phyloP scores from a whole-genome alignment of 495 filamentous ascomycete genomes.

The Talaromyces proteolyticus region DNA sequence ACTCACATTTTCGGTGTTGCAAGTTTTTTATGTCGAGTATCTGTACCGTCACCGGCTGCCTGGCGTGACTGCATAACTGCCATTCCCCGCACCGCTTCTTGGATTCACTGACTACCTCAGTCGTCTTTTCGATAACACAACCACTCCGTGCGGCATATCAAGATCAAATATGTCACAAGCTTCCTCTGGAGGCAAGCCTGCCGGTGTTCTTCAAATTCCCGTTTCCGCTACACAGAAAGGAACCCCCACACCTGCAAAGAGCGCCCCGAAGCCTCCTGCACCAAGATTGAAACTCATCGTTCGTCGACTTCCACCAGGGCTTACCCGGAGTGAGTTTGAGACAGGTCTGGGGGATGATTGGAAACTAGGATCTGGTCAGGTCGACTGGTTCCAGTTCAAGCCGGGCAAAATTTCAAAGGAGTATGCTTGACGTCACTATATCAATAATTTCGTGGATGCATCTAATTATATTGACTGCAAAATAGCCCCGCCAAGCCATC shows the following conservation, averaged over 20 bases:
- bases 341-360: conserved; percentile 73
- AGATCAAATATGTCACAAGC: conserved; percentile 27
- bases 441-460: conserved; percentile 3
- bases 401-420: conserved; percentile 84
- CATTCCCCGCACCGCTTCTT: conserved; percentile 1
- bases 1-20: background rate
- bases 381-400: conserved; percentile 76
- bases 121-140: too few relatives aligned
- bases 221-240: conserved; percentile 54
- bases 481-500: conserved; percentile 79
- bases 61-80: background rate
- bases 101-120: background rate
- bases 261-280: conserved; percentile 48
- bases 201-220: conserved; percentile 56
- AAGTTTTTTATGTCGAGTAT: too few relatives aligned
- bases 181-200: conserved; percentile 34
- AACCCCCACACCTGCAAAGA: conserved; percentile 26
- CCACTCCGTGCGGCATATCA: too few relatives aligned
- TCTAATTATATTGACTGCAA: conserved; percentile 14
- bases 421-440: conserved; percentile 39
- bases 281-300: conserved; percentile 80
- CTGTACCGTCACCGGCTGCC: too few relatives aligned
- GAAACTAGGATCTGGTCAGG: conserved; percentile 69
- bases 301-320: conserved; percentile 75
- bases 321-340: conserved; percentile 77